Evolutionary conservation across 306 rosid genomes (phyloP), one percentile per base, ranked within the genome.

Genomic region (Quercus mongolica): DNA sequence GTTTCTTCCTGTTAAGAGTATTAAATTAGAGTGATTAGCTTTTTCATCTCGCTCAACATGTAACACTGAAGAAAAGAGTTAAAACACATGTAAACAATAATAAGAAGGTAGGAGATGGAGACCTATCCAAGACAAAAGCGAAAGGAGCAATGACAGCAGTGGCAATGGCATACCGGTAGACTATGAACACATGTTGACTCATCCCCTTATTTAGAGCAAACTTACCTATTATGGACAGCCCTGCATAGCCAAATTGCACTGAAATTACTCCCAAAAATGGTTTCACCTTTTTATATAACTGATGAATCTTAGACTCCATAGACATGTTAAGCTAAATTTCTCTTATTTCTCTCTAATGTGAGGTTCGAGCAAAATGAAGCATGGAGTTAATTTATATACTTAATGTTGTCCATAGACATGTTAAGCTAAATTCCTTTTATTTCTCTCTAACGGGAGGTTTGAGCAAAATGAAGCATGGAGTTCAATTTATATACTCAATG

Each of bases 101-200:
- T 18, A 28, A 25, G 9, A 26, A 38, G 5, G 31, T 10, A 49
- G 14, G 8, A 49, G 21, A 54, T 20, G 10, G 44, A 74, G 57
- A 86, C 94, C 90, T 88, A 2, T 90, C 89, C 3, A 83, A 79
- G 38, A 85, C 31, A n/a, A 87, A 3, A 62, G 92, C 94, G 9
- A 87, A 87, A 73, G 91, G 90, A 76, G 87, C 71, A 55, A 87
- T 73, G 10, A 84, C 63, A 20, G 25, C 46, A 54, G 85, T 76
- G 54, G 93, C 93, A 26, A 86, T 51, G 7, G 71, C 83, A 38
- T 87, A 83, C 17, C 90, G 80, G 30, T 85, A 90, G 17, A 65
- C 90, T 0, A 65, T 86, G 17, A 87, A 41, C 3, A 90, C 87
- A 38, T 82, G 76, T 28, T 69, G 87, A 80, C 91, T 90, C 88